Evolutionary conservation across 2,329 filamentous ascomycete genomes (phyloP).

Genomic region (Fusarium denticulatum): DNA sequence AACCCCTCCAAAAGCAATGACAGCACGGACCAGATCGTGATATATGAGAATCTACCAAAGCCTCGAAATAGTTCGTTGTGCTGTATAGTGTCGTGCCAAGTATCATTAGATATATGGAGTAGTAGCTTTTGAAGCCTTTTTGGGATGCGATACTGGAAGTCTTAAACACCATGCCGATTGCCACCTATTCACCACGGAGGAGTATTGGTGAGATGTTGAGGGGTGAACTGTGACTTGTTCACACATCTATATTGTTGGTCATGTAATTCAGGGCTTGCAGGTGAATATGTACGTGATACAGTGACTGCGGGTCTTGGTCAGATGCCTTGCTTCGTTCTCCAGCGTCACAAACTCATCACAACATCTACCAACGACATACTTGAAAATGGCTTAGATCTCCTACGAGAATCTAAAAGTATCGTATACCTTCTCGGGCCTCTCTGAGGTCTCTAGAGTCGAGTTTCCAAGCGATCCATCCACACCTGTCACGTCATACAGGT

Average conservation of each 20-base stretch:
- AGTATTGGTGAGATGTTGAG: not conserved
- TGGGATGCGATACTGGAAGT: not conserved
- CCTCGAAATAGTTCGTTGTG: not conserved
- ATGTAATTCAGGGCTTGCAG: not conserved
- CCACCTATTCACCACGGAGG: rapidly evolving
- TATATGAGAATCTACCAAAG: not conserved
- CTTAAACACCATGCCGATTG: not conserved
- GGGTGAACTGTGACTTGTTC: not conserved
- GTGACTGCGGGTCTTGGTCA: not conserved
- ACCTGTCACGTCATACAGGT: not conserved
- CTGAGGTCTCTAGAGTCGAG: not conserved
- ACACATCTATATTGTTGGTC: not conserved
- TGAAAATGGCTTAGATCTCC: not conserved
- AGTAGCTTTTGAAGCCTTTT: not conserved
- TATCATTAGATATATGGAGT: not conserved
- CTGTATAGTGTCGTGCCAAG: not conserved
- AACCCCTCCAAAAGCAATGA: not conserved
- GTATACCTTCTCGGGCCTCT: not conserved
- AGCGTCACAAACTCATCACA: not conserved
- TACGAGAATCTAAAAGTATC: not conserved
- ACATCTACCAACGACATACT: not conserved
- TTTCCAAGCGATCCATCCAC: not conserved
- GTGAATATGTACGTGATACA: slow-evolving; percentile 1
- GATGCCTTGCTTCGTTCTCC: not conserved
- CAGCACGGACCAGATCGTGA: not conserved